Evolutionary conservation across 495 filamentous ascomycete genomes (phyloP), one percentile per base, ranked within the genome.

Genomic region (Penicillium herquei): DNA sequence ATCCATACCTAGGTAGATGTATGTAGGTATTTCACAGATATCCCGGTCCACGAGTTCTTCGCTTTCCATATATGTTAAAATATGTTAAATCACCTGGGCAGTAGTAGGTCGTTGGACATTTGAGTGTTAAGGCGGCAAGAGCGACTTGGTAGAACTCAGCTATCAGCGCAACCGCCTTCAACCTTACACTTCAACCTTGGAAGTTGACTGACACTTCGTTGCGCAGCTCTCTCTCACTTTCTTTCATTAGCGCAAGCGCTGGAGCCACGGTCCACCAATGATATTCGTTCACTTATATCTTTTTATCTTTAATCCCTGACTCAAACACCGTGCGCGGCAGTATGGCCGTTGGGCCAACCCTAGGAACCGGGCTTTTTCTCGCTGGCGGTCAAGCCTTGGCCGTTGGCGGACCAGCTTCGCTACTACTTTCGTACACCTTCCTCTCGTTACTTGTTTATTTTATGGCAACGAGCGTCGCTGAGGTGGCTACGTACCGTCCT

Each of bases 401-500:
- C 26, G 62, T 65, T 21, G 73, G 73, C 37, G 73, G 73, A 12
- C 73, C 73, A n/a, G 67, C 59, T 39, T 72, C 73, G n/a, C 56
- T 76, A 30, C 62, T 76, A 33, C 31, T 67, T 33, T 70, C 73
- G 30, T 76, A 74, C 43, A 39, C 66, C 64, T 66, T 72, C 35
- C 37, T 87, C 62, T 84, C 84, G 2, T 50, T 80, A 14, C 58
- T 88, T 39, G 80, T 85, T 40, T 88, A 80, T 60, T 69, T 81
- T 46, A 78, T 89, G 55, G 82, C 86, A 66, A 80, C 76, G 30
- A 79, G 77, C 33, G 69, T 84, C 30, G 84, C 83, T 3, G 86
- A 89, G 59, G 81, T 89, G 67, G 80, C 85, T 31, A 70, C 83
- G 37, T 84, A 84, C 70, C 57, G 82, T 30, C 85, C 84, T 0